Evolutionary conservation across 192 early-diverging fungal species (phyloP).

Genomic region (Coemansia sp.): DNA sequence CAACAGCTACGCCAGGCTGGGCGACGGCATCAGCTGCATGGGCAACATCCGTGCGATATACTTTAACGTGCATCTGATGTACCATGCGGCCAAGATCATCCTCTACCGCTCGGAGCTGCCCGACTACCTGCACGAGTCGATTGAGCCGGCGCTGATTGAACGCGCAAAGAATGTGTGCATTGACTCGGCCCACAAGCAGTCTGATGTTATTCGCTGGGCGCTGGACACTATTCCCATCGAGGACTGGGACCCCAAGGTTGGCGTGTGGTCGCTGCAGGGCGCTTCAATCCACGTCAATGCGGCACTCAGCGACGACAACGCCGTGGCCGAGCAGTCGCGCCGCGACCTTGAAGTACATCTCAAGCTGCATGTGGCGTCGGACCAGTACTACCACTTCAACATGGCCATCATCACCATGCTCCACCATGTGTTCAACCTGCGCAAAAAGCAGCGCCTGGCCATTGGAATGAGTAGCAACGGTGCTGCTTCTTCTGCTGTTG

Average conservation of each 20-base stretch:
- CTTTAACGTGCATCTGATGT: slow-evolving; percentile 48
- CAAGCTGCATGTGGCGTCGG: slow-evolving; percentile 46
- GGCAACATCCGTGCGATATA: slow-evolving; percentile 26
- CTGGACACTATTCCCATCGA: slow-evolving; percentile 44
- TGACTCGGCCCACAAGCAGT: slow-evolving; percentile 46
- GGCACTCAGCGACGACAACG: slow-evolving; percentile 31
- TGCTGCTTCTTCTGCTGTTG: neutral
- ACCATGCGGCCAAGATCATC: slow-evolving; percentile 50
- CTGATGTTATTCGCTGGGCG: slow-evolving; percentile 48
- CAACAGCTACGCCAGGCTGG: slow-evolving; percentile 18
- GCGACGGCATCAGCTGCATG: slow-evolving; percentile 13
- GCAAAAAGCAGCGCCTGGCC: slow-evolving; percentile 37
- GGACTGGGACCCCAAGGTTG: slow-evolving; percentile 50
- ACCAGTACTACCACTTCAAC: slow-evolving; percentile 54
- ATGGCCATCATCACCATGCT: slow-evolving; percentile 55
- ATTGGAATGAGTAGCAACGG: slow-evolving; percentile 4
- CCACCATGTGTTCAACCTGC: slow-evolving; percentile 49
- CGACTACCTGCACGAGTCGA: slow-evolving; percentile 40
- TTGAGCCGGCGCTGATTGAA: slow-evolving; percentile 23
- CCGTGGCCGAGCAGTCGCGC: slow-evolving; percentile 41
- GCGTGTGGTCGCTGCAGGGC: slow-evolving; percentile 52
- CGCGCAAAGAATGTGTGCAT: slow-evolving; percentile 46
- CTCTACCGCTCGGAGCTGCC: slow-evolving; percentile 52
- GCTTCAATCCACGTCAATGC: slow-evolving; percentile 50
- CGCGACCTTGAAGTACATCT: slow-evolving; percentile 47